phyloP scores from a whole-genome alignment of 2,329 filamentous ascomycete genomes.

The Lachnellula arida region DNA sequence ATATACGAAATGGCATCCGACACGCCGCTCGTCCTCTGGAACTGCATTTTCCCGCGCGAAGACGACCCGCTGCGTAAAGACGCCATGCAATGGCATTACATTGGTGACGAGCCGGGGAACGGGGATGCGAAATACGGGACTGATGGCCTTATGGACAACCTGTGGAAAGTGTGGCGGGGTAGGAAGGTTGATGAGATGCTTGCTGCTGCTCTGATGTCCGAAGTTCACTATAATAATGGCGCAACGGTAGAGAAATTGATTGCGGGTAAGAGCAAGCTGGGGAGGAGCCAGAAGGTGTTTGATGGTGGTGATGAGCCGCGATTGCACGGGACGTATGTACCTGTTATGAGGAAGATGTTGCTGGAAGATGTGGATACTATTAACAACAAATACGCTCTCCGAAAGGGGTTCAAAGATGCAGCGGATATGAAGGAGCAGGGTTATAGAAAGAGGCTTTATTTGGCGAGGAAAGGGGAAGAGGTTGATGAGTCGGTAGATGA shows the following conservation, averaged over 20 bases:
- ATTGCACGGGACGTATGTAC: slow-evolving; percentile 49
- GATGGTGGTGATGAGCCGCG: slow-evolving; percentile 51
- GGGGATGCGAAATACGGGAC: slow-evolving; percentile 58
- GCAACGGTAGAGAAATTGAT: slow-evolving; percentile 16
- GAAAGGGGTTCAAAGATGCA: slow-evolving; percentile 51
- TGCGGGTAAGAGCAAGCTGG: slow-evolving; percentile 32
- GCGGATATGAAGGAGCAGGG: slow-evolving; percentile 40
- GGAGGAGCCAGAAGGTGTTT: slow-evolving; percentile 39
- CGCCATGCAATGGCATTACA: slow-evolving; percentile 71
- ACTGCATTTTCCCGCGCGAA: slow-evolving; percentile 76
- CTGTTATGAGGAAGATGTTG: slow-evolving; percentile 47
- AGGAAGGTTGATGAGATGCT: slow-evolving; percentile 88
- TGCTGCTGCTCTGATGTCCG: slow-evolving; percentile 66
- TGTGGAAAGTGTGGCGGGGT: slow-evolving; percentile 81
- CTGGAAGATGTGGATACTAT: slow-evolving; percentile 49
- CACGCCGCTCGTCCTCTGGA: slow-evolving; percentile 87
- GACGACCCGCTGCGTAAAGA: slow-evolving; percentile 45
- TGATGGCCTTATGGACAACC: slow-evolving; percentile 62
- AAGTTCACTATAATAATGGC: slow-evolving; percentile 43
- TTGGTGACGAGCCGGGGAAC: slow-evolving; percentile 59
- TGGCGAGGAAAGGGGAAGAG: slow-evolving; percentile 12
- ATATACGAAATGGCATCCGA: slow-evolving; percentile 89
- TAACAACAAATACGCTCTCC: slow-evolving; percentile 58
- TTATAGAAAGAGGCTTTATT: slow-evolving; percentile 16
- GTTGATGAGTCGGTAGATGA: neutral